Base-by-base conservation (phyloP, 371 early-diverging fungal genomes). In the Haplosporangium sp. region DNA sequence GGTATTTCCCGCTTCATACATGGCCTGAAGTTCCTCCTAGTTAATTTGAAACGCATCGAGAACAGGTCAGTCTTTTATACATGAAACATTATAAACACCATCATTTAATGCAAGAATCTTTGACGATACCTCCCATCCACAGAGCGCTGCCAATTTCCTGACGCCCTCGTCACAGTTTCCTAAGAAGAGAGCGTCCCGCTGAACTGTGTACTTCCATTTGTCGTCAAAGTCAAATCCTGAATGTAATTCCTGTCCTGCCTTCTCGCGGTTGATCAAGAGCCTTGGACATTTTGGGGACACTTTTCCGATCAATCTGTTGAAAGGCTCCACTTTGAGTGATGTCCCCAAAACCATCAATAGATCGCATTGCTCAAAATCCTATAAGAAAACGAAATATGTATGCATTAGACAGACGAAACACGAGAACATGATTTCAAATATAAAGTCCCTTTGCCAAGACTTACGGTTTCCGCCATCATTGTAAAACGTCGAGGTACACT, bases 261-360 rank as follows among this genome's bases (percentile, higher is more conserved):
- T 55, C 67, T 94, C 94, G 40, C 88, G 87, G 80, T 98, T 98
- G 54, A 98, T 93, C 69, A 98, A 84, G 55, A 98, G 81, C 16
- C 97, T 85, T 8, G 97, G 97, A 2, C 93, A 90, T 10, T 84
- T 69, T 5, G 67, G 74, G 5, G 74, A 73, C 0, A 94, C 95
- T 20, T 79, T 67, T 56, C 92, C 85, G 55, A 96, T 90, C 8
- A 97, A 81, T 6, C 86, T 85, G 14, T 95, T 93, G 81, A 98
- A 98, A 21, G 99, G 99, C 46, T 95, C 92, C 3, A 95, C 95
- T 67, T 90, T 85, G 38, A 95, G 62, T 20, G 92, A 91, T 10
- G 98, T 97, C 6, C 98, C 99, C 81, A 98, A 91, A 13, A 98
- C 94, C 72, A 98, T 92, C 37, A 97, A 81, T 55, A 96, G 76